Evolutionary conservation across 768 basidiomycete species (phyloP).

Genomic region (Pulveroboletus sp.): DNA sequence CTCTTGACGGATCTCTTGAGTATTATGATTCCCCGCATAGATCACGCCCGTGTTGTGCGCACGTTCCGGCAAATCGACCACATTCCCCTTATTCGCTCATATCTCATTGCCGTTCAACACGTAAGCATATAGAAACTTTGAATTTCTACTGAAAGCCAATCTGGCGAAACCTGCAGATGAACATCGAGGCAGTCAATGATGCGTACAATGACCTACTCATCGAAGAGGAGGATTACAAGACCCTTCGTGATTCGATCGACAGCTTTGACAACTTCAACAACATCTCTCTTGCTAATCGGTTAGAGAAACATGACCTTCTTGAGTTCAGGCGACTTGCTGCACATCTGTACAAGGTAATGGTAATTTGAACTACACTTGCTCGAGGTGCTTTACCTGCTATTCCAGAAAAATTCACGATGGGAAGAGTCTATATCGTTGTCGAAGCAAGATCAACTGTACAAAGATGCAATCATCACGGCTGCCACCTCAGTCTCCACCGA

Average conservation of each 20-base stretch:
- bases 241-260: slow-evolving; percentile 94
- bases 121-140: slow-evolving; percentile 38
- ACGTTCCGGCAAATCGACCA: slow-evolving; percentile 96
- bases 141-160: background rate
- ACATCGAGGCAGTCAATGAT: slow-evolving; percentile 95
- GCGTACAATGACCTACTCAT: slow-evolving; percentile 98
- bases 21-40: slow-evolving; percentile 89
- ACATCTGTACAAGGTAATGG: slow-evolving; percentile 84
- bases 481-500: slow-evolving; percentile 80
- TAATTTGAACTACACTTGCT: background rate
- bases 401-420: slow-evolving; percentile 90
- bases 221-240: slow-evolving; percentile 98
- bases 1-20: slow-evolving; percentile 90
- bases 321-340: slow-evolving; percentile 95
- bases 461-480: slow-evolving; percentile 92
- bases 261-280: slow-evolving; percentile 99
- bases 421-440: slow-evolving; percentile 94
- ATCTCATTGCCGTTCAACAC: slow-evolving; percentile 95
- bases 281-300: slow-evolving; percentile 72
- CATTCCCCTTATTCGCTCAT: slow-evolving; percentile 90
- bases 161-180: slow-evolving; percentile 55
- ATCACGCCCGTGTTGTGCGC: slow-evolving; percentile 91
- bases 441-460: slow-evolving; percentile 96
- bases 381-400: background rate
- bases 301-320: slow-evolving; percentile 87